Conservation (phyloP, 352 stramenopile genomes). For the Phytophthora sojae region DNA sequence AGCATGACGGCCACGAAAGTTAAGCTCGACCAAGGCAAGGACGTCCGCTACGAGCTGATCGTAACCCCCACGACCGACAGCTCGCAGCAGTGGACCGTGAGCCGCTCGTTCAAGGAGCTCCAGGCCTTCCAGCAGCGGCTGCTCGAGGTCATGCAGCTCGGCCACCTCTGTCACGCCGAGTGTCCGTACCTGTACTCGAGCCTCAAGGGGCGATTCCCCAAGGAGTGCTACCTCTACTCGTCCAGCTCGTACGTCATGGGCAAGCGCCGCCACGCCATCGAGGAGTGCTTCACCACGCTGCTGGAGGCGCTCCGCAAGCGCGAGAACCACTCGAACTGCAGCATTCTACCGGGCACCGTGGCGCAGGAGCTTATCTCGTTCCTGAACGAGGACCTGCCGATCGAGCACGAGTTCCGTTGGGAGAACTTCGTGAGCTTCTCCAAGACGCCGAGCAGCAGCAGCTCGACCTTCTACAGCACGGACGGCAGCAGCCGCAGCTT, state of each 20-base stretch:
- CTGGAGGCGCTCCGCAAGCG: conserved; percentile 50
- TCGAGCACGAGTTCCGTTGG: conserved; percentile 63
- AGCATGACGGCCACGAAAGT: conserved; percentile 32
- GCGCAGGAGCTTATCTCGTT: conserved; percentile 70
- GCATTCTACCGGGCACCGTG: conserved; percentile 51
- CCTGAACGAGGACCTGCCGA: conserved; percentile 69
- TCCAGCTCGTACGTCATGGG: conserved; percentile 50
- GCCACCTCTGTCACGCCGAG: conserved; percentile 55
- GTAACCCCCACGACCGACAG: conserved; percentile 47
- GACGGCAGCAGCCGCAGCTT: conserved; percentile 34
- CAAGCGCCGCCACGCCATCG: conserved; percentile 42
- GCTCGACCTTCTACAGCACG: conserved; percentile 28
- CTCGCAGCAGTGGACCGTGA: conserved; percentile 49
- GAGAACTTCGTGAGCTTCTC: conserved; percentile 50
- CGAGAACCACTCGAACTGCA: conserved; percentile 52
- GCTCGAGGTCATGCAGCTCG: conserved; percentile 54
- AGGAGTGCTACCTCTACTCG: conserved; percentile 54
- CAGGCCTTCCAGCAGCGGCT: conserved; percentile 42
- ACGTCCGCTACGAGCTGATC: conserved; percentile 56
- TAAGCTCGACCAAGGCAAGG: conserved; percentile 30
- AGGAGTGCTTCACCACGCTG: conserved; percentile 46
- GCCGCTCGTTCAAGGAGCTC: conserved; percentile 62
- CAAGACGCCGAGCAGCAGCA: conserved; percentile 55
- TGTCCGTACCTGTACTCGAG: conserved; percentile 77
- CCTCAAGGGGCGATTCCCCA: conserved; percentile 68